Conservation (phyloP, 148 eudicot genomes). For the Rhododendron ovatum region DNA sequence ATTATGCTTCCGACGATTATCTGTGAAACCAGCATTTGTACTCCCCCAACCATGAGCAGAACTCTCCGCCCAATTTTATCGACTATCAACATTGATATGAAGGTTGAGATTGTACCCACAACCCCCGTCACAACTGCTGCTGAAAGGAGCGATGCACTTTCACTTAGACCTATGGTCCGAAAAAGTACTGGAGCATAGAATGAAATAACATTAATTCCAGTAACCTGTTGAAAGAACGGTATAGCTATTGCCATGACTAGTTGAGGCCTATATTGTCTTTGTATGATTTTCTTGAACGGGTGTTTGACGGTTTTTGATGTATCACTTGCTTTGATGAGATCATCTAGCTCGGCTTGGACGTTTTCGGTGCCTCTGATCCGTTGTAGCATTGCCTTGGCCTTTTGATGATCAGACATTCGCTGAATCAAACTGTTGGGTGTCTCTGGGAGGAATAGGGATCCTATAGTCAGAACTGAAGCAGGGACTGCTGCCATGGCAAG, state of each 20-base stretch:
- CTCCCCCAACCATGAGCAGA: conserved; percentile 39
- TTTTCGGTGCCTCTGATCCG: conserved; percentile 30
- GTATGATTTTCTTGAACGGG: conserved; percentile 17
- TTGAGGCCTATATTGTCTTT: conserved; percentile 34
- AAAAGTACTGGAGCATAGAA: conserved; percentile 45
- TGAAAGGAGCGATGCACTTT: conserved; percentile 36
- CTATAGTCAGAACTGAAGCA: conserved; percentile 24
- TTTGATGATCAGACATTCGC: conserved; percentile 13
- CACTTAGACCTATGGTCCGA: conserved; percentile 42
- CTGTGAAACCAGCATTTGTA: conserved; percentile 12
- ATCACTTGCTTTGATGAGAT: conserved; percentile 29
- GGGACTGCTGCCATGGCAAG: conserved; percentile 21
- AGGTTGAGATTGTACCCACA: conserved; percentile 19
- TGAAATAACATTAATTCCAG: conserved; percentile 35
- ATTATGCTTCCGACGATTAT: conserved; percentile 19
- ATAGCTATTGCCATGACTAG: conserved; percentile 40
- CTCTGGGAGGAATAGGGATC: conserved; percentile 37
- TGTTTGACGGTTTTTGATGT: conserved; percentile 17
- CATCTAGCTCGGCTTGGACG: conserved; percentile 35
- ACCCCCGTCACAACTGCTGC: conserved; percentile 29
- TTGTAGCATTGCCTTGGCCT: conserved; percentile 28
- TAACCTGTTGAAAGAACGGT: conserved; percentile 38
- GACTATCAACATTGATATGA: conserved; percentile 23
- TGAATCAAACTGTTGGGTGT: conserved; percentile 43
- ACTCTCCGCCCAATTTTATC: conserved; percentile 16